phyloP scores from a whole-genome alignment of 2,329 filamentous ascomycete genomes.

The Exophiala sideris region DNA sequence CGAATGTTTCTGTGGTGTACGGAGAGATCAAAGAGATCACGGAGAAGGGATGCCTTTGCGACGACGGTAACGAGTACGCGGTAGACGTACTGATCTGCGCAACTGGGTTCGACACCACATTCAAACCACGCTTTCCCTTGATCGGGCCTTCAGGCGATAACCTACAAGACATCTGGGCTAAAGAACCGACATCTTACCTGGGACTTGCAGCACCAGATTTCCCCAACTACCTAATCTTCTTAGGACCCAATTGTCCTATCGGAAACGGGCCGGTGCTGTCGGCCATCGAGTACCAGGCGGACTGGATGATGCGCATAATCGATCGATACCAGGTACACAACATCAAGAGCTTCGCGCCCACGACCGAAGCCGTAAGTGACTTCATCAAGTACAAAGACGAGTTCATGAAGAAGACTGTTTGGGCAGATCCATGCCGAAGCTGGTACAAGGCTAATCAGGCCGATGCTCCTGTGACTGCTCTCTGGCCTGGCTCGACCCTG shows the following conservation, averaged over 20 bases:
- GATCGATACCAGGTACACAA: constrained; percentile 37
- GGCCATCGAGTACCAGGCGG: constrained; percentile 26
- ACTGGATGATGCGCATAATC: constrained; percentile 31
- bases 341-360: constrained; percentile 38
- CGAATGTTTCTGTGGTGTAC: constrained; percentile 27
- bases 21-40: constrained; percentile 22
- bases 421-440: constrained; percentile 42
- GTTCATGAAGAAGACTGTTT: constrained; percentile 49
- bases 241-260: constrained; percentile 34
- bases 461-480: constrained; percentile 41
- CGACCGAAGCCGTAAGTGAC: constrained; percentile 28
- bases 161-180: constrained; percentile 29
- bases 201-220: constrained; percentile 33
- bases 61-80: constrained; percentile 31
- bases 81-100: constrained; percentile 37
- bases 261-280: constrained; percentile 30
- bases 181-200: constrained; percentile 34
- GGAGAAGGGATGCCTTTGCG: constrained; percentile 17
- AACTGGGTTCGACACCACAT: constrained; percentile 38
- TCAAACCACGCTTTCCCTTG: constrained; percentile 34
- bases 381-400: constrained; percentile 41
- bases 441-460: constrained; percentile 44
- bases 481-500: constrained; percentile 50
- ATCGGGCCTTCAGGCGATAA: constrained; percentile 29
- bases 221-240: constrained; percentile 35